Conservation (phyloP, 179 eudicot species). For the Kewa caespitosa region DNA sequence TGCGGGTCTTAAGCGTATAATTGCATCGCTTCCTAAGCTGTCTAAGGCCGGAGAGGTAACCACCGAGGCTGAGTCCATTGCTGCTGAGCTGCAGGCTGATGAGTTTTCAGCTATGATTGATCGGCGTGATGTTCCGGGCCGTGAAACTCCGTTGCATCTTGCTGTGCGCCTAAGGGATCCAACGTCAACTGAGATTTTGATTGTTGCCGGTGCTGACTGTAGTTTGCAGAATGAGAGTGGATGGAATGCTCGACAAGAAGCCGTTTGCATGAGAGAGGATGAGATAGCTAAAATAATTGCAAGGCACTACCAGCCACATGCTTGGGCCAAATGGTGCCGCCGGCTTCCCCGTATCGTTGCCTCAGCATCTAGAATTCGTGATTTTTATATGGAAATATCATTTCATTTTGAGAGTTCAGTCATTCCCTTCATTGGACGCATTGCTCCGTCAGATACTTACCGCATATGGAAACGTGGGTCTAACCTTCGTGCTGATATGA, state of each 20-base stretch:
- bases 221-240: conserved; percentile 90
- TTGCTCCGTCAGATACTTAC: conserved; percentile 89
- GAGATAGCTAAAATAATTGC: conserved; percentile 88
- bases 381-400: conserved; percentile 92
- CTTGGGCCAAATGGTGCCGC: conserved; percentile 96
- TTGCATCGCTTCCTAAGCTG: conserved; percentile 57
- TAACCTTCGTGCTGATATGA: conserved; percentile 89
- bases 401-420: conserved; percentile 92
- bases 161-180: conserved; percentile 74
- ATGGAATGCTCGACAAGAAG: conserved; percentile 93
- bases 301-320: conserved; percentile 77
- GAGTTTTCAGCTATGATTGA: conserved; percentile 63
- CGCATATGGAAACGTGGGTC: conserved; percentile 89
- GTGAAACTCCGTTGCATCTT: conserved; percentile 87
- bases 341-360: conserved; percentile 82
- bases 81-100: conserved; percentile 76
- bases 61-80: conserved; percentile 65
- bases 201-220: conserved; percentile 93
- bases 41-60: conserved; percentile 74
- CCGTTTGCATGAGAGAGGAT: conserved; percentile 81
- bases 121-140: conserved; percentile 76
- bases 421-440: conserved; percentile 77
- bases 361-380: conserved; percentile 67
- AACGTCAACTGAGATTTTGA: conserved; percentile 66
- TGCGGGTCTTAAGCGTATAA: conserved; percentile 45